Conservation (phyloP, 2,329 filamentous ascomycete species). For the Xylaria sp. region DNA sequence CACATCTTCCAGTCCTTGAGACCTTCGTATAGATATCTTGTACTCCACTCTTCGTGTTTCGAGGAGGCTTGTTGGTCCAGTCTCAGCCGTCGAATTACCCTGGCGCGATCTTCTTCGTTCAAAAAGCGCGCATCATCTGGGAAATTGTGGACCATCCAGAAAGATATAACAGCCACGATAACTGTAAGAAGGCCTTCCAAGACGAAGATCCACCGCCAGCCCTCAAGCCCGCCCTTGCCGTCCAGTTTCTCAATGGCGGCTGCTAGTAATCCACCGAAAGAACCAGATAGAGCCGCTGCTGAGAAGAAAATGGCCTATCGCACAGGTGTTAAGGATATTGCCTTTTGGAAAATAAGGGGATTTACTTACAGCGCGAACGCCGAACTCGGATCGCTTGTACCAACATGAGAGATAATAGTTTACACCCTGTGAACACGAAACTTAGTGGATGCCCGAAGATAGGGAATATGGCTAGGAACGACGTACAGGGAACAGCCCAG, state of each 20-base stretch:
- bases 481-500: constrained; percentile 69
- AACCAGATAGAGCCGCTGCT: constrained; percentile 78
- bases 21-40: constrained; percentile 72
- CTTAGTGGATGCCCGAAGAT: not conserved
- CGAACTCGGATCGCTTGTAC: constrained; percentile 82
- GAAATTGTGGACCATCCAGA: constrained; percentile 84
- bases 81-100: constrained; percentile 74
- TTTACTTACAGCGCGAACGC: constrained; percentile 65
- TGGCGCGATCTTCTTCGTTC: constrained; percentile 68
- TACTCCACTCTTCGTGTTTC: constrained; percentile 75
- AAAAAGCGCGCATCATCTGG: constrained; percentile 79
- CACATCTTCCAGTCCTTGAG: constrained; percentile 87
- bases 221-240: constrained; percentile 61
- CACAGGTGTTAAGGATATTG: constrained; percentile 8
- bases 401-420: constrained; percentile 85
- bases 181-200: constrained; percentile 74
- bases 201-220: constrained; percentile 72
- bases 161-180: constrained; percentile 69
- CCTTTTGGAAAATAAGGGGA: not conserved
- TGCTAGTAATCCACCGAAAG: constrained; percentile 75
- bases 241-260: constrained; percentile 74
- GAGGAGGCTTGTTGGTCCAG: constrained; percentile 77
- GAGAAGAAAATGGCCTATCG: constrained; percentile 77
- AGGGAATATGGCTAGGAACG: not conserved
- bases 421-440: constrained; percentile 53